A percentile compares a stretch with the other conserved stretches of the same genome.
phyloP scores from a whole-genome alignment of 495 filamentous ascomycete species.

The Staphylotrichum longicolle region DNA sequence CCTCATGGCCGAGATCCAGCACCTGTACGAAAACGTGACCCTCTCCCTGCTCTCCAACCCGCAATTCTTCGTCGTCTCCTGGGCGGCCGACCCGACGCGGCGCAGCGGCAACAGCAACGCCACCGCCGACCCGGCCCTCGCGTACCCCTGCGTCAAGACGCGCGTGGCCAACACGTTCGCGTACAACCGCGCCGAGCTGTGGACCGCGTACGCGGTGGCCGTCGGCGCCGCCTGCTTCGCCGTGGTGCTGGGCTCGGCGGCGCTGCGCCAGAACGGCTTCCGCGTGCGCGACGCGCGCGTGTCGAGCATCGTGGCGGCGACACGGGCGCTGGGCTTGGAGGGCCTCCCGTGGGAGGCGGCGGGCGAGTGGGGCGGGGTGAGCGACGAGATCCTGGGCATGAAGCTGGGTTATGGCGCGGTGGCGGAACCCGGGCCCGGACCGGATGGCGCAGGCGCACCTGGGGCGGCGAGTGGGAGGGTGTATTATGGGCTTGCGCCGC shows the following conservation, averaged over 20 bases:
- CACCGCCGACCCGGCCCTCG: constrained; percentile 7
- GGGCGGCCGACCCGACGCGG: constrained; percentile 24
- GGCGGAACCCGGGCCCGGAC: constrained; percentile 8
- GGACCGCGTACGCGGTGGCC: constrained; percentile 31
- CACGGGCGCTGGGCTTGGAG: constrained; percentile 29
- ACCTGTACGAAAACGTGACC: constrained; percentile 32
- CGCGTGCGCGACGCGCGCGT: constrained; percentile 27
- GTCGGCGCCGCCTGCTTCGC: constrained; percentile 20
- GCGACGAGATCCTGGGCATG: constrained; percentile 23
- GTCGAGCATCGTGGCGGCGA: constrained; percentile 31
- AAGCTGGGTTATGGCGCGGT: constrained; percentile 29
- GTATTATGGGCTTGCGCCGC: constrained; percentile 31
- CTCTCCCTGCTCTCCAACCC: constrained; percentile 33
- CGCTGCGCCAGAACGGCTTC: constrained; percentile 30
- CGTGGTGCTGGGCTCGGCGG: constrained; percentile 28
- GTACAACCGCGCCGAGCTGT: constrained; percentile 29
- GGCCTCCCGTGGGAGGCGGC: constrained; percentile 28
- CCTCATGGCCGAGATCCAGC: constrained; percentile 22
- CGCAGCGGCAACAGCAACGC: constrained; percentile 14
- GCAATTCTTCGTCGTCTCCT: constrained; percentile 29
- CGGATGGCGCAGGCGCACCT: constrained; percentile 16
- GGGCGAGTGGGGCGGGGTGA: constrained; percentile 32
- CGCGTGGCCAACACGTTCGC: constrained; percentile 28
- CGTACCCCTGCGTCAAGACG: constrained; percentile 30
- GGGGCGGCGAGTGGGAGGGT: constrained; percentile 12